Conservation (phyloP, 257 asterid genomes). For the Plantago elongata region DNA sequence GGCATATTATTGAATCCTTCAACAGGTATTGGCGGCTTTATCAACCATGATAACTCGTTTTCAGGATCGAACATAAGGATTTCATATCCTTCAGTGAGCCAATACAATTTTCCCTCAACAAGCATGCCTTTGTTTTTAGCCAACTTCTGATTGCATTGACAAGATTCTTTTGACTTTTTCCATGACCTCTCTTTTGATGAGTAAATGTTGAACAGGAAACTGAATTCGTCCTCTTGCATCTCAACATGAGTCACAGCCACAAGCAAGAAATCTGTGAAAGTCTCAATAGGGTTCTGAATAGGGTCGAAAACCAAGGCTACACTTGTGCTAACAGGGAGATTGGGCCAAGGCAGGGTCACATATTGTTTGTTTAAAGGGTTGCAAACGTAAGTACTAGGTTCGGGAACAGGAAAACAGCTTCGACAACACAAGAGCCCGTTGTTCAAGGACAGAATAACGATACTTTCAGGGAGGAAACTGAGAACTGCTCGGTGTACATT, state of each 20-base stretch:
- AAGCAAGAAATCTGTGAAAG: constrained; percentile 40
- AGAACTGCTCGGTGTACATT: constrained; percentile 25
- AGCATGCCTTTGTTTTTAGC: constrained; percentile 37
- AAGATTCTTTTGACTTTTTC: constrained; percentile 38
- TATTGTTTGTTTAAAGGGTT: constrained; percentile 61
- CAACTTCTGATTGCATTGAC: constrained; percentile 24
- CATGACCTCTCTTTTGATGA: constrained; percentile 42
- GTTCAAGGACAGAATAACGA: constrained; percentile 39
- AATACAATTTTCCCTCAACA: constrained; percentile 39
- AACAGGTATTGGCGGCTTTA: constrained; percentile 42
- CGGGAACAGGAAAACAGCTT: constrained; percentile 31
- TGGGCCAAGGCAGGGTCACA: constrained; percentile 37
- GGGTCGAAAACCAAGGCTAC: constrained; percentile 56
- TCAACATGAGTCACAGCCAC: constrained; percentile 30
- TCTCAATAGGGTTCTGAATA: constrained; percentile 19
- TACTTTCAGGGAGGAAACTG: constrained; percentile 53
- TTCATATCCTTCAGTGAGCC: constrained; percentile 53
- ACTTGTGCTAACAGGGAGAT: constrained; percentile 29
- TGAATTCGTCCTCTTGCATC: constrained; percentile 15
- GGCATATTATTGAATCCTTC: constrained; percentile 25
- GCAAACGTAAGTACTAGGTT: constrained; percentile 46
- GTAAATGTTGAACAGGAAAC: constrained; percentile 40
- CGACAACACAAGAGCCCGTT: constrained; percentile 65
- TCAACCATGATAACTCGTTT: constrained; percentile 41
- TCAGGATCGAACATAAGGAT: constrained; percentile 58